Evolutionary conservation across 2,329 filamentous ascomycete species (phyloP).

Genomic region (Neoscytalidium dimidiatum): DNA sequence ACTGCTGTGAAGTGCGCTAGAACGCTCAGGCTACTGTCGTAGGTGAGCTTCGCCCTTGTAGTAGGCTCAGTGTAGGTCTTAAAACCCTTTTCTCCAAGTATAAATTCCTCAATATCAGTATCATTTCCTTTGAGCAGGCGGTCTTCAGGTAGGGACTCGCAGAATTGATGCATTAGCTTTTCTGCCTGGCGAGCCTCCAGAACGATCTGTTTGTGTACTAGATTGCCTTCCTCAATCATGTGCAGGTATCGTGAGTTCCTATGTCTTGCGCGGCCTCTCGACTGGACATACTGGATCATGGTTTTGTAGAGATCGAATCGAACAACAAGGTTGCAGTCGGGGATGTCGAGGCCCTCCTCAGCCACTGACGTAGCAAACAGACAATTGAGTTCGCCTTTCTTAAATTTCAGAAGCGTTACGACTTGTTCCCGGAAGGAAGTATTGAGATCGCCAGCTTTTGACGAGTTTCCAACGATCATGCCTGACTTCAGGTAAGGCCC

Average conservation of each 20-base stretch:
- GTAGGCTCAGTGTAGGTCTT: constrained; percentile 61
- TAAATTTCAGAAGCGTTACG: constrained; percentile 66
- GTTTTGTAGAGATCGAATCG: constrained; percentile 87
- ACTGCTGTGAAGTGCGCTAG: constrained; percentile 74
- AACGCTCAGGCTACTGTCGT: constrained; percentile 69
- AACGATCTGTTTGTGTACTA: constrained; percentile 58
- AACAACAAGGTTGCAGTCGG: constrained; percentile 66
- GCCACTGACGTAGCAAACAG: constrained; percentile 66
- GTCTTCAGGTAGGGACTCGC: constrained; percentile 71
- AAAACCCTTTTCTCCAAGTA: constrained; percentile 54
- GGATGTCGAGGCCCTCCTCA: constrained; percentile 67
- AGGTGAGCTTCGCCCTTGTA: constrained; percentile 79
- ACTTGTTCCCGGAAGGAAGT: constrained; percentile 75
- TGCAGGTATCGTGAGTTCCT: constrained; percentile 76
- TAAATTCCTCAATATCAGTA: constrained; percentile 57
- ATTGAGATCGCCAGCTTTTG: constrained; percentile 57
- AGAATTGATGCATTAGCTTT: constrained; percentile 71
- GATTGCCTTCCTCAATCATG: constrained; percentile 76
- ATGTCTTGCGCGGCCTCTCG: constrained; percentile 81
- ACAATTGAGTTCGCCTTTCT: constrained; percentile 60
- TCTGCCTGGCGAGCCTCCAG: constrained; percentile 62
- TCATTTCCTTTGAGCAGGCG: constrained; percentile 57
- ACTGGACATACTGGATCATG: constrained; percentile 94
- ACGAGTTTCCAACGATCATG: constrained; percentile 64
- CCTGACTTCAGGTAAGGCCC: constrained; percentile 62